Conservation (phyloP, 2,329 filamentous ascomycete genomes). For the Westerdykella ornata region DNA sequence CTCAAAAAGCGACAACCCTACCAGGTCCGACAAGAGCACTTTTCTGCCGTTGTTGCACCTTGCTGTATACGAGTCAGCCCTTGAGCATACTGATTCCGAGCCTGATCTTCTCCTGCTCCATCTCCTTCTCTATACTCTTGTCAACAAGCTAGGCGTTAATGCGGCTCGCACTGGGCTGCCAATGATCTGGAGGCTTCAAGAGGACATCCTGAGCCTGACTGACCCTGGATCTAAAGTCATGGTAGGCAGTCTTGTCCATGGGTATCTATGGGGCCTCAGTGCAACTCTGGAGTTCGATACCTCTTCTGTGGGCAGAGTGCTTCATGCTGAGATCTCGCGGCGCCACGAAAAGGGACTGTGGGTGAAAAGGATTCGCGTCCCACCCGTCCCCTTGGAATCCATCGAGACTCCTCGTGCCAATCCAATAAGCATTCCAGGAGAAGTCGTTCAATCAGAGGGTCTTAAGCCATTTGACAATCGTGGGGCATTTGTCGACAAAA, state of each 20-base stretch:
- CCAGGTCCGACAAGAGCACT: conserved; percentile 52
- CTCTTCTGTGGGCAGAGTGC: conserved; percentile 60
- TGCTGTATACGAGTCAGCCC: conserved; percentile 79
- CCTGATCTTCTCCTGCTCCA: conserved; percentile 72
- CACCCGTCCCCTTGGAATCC: conserved; percentile 57
- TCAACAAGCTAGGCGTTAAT: conserved; percentile 74
- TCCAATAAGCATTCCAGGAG: conserved; percentile 17
- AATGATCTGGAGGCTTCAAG: conserved; percentile 83
- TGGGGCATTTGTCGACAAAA: conserved; percentile 62
- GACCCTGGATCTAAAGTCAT: conserved; percentile 66
- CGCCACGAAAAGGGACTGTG: conserved; percentile 70
- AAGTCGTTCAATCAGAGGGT: conserved; percentile 27
- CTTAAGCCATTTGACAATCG: conserved; percentile 71
- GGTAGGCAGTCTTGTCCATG: conserved; percentile 76
- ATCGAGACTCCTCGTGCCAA: conserved; percentile 41
- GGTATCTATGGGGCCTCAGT: conserved; percentile 76
- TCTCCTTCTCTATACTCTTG: conserved; percentile 66
- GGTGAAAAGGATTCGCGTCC: conserved; percentile 67
- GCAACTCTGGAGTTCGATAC: conserved; percentile 72
- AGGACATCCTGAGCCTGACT: conserved; percentile 65
- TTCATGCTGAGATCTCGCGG: conserved; percentile 69
- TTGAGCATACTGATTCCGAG: conserved; percentile 58
- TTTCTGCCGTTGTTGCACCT: conserved; percentile 80
- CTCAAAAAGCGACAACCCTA: conserved; percentile 53
- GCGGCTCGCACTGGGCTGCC: conserved; percentile 70